A percentile compares a stretch with the other conserved stretches of the same genome.
Evolutionary conservation across 108 stramenopile genomes (phyloP).

Genomic region (Cyclostephanos tholiformis): DNA sequence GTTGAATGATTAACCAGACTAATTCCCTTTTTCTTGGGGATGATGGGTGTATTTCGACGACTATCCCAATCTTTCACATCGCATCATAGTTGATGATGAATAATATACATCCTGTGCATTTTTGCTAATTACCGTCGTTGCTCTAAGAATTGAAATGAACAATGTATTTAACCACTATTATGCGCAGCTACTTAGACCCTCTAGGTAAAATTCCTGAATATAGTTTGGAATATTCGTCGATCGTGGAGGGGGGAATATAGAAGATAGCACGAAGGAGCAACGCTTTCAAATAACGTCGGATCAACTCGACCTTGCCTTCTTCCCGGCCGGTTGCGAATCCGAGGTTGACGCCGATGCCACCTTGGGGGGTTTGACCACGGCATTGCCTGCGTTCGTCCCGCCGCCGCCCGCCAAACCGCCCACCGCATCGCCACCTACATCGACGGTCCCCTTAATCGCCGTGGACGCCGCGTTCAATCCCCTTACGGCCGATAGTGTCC

Average conservation of each 20-base stretch:
- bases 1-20: conserved; percentile 37
- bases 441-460: neutral
- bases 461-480: neutral
- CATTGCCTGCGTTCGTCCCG: neutral
- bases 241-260: neutral
- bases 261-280: neutral
- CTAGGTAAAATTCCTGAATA: no score
- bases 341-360: neutral
- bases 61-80: no score
- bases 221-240: neutral
- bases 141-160: no score
- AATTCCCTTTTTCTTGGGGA: no score
- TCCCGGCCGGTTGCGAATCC: conserved; percentile 3
- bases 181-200: no score
- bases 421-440: neutral
- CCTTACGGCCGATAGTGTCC: conserved; percentile 29
- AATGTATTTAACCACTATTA: no score
- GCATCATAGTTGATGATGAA: no score
- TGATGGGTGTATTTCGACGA: neutral
- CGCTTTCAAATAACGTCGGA: neutral
- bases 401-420: neutral
- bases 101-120: no score
- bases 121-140: no score
- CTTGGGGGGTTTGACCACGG: neutral
- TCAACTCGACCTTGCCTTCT: conserved; percentile 5